A percentile compares a stretch with the other conserved stretches of the same genome.
Evolutionary conservation across 179 eudicot species (phyloP).

Genomic region (Nepenthes alata): DNA sequence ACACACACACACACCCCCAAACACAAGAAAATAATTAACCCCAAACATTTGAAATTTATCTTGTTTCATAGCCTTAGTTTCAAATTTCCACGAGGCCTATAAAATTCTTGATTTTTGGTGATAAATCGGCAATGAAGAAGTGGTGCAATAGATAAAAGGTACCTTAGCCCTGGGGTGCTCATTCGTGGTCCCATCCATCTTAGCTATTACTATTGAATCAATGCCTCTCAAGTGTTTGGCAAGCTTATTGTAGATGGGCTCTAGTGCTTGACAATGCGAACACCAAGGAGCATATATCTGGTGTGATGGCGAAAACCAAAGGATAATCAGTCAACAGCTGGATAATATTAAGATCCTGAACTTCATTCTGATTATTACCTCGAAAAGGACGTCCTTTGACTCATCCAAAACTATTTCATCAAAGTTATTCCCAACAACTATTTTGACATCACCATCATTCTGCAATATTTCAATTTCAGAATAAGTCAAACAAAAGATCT

Average conservation of each 20-base stretch:
- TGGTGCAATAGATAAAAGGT: not conserved
- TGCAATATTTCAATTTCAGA: slow-evolving; percentile 10
- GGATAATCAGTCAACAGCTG: not conserved
- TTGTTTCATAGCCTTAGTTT: no score
- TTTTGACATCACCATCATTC: slow-evolving; percentile 78
- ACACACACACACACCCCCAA: no score
- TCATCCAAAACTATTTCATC: slow-evolving; percentile 73
- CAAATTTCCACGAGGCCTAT: no score
- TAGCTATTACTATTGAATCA: slow-evolving; percentile 64
- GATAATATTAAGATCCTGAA: not conserved
- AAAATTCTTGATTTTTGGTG: not conserved
- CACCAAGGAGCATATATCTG: slow-evolving; percentile 93
- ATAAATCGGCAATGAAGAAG: not conserved
- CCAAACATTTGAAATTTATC: no score
- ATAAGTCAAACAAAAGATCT: not conserved
- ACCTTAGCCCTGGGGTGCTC: slow-evolving; percentile 85
- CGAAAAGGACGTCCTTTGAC: slow-evolving; percentile 84
- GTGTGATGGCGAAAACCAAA: not conserved
- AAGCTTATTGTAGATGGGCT: slow-evolving; percentile 64
- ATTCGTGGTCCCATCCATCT: slow-evolving; percentile 92
- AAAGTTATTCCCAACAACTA: slow-evolving; percentile 78
- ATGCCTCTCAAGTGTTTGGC: slow-evolving; percentile 51
- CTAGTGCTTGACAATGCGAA: slow-evolving; percentile 61
- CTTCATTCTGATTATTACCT: slow-evolving; percentile 28
- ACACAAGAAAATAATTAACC: no score